A percentile compares a stretch with the other conserved stretches of the same genome.
Conservation (phyloP, 768 basidiomycete genomes). For the Cyclocybe cylindracea region DNA sequence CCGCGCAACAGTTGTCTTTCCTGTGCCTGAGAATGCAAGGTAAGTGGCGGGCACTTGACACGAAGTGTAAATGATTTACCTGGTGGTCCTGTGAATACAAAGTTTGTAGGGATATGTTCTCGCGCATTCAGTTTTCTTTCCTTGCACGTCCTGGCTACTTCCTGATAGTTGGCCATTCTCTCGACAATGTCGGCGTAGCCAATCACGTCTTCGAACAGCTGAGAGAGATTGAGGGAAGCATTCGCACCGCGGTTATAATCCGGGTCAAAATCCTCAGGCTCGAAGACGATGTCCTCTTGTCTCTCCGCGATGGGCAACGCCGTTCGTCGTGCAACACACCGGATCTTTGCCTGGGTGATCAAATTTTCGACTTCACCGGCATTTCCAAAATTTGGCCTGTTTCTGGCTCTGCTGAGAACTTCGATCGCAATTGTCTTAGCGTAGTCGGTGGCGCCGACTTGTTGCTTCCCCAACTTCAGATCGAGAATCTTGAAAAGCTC, state of each 20-base stretch:
- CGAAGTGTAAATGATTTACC: constrained; percentile 35
- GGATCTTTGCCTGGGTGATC: constrained; percentile 49
- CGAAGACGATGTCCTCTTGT: constrained; percentile 45
- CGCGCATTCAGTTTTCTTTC: constrained; percentile 41
- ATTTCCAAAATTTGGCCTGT: constrained; percentile 66
- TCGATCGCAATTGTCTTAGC: constrained; percentile 62
- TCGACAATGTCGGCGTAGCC: constrained; percentile 56
- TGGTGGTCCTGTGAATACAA: constrained; percentile 74
- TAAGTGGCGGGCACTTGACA: neutral
- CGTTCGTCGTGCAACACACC: constrained; percentile 42
- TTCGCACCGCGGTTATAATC: constrained; percentile 51
- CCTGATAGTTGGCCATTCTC: constrained; percentile 53
- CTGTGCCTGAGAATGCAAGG: constrained; percentile 47
- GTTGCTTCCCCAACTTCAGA: constrained; percentile 55
- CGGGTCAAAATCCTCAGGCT: constrained; percentile 62
- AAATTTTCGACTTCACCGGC: constrained; percentile 67
- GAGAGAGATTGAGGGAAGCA: constrained; percentile 50
- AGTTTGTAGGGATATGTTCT: constrained; percentile 62
- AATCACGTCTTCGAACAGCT: constrained; percentile 64
- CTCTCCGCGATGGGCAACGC: constrained; percentile 23
- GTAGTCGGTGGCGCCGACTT: constrained; percentile 53
- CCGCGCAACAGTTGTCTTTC: constrained; percentile 63
- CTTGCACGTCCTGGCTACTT: constrained; percentile 50
- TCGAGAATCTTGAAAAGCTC: constrained; percentile 58
- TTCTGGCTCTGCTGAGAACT: constrained; percentile 38